Conservation (phyloP, 495 filamentous ascomycete species). For the Xeromyces bisporus region DNA sequence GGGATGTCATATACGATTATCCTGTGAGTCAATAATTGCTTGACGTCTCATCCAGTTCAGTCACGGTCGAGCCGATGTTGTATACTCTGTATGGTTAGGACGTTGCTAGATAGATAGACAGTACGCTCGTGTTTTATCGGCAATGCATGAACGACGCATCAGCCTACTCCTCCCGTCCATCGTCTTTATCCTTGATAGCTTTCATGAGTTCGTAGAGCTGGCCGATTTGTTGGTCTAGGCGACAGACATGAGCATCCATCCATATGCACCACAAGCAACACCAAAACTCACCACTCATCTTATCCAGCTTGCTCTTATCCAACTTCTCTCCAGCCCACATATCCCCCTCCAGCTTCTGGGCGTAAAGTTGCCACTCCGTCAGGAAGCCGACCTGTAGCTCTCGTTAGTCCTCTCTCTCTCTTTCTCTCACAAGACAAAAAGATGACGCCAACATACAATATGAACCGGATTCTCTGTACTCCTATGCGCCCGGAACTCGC, state of each 20-base stretch:
- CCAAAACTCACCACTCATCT: conserved; percentile 75
- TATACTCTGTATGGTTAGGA: too few species aligned
- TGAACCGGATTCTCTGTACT: conserved; percentile 81
- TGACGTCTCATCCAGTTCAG: too few species aligned
- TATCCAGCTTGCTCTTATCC: conserved; percentile 63
- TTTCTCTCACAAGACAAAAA: background rate
- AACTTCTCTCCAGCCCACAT: conserved; percentile 63
- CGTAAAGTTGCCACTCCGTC: conserved; percentile 91
- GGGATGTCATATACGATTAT: too few species aligned
- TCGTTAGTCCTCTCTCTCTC: background rate
- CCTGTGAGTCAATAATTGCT: too few species aligned
- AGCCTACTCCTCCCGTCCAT: background rate
- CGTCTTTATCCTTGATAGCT: conserved; percentile 41
- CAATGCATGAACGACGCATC: too few species aligned
- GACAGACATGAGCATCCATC: conserved; percentile 3
- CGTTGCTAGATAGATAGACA: too few species aligned
- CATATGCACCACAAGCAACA: conserved; percentile 3
- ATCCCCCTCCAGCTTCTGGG: conserved; percentile 76
- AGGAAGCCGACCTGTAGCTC: conserved; percentile 68
- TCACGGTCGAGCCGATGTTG: too few species aligned
- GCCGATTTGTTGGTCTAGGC: conserved; percentile 71
- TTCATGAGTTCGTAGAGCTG: conserved; percentile 92
- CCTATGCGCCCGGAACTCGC: conserved; percentile 71
- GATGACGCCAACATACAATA: conserved; percentile 40
- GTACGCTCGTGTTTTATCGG: too few species aligned